These are phyloP conservation scores for Colletotrichum sp. DNA, from an alignment of 2,329 filamentous ascomycete genomes.

Conservation along the genomic window DNA sequence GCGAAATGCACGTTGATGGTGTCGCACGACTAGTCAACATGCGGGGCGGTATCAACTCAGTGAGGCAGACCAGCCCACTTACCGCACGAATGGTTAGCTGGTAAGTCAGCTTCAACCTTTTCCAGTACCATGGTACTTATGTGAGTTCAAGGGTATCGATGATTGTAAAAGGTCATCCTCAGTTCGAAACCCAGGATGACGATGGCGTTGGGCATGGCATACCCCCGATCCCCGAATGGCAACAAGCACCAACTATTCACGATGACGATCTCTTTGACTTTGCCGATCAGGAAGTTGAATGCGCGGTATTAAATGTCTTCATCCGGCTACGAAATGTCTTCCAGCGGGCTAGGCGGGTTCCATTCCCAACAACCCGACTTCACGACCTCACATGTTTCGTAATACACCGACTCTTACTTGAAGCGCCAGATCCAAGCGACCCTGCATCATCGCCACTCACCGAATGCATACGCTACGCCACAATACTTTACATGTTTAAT, in stretches of 20 bases:
- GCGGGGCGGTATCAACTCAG: constrained; percentile 54
- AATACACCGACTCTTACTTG: constrained; percentile 51
- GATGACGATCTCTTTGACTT: constrained; percentile 20
- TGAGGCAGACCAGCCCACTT: constrained; percentile 54
- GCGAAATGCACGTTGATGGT: constrained; percentile 54
- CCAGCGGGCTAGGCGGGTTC: constrained; percentile 24
- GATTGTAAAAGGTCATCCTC: constrained; percentile 56
- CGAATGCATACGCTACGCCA: constrained; percentile 51
- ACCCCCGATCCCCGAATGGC: constrained; percentile 53
- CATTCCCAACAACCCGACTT: constrained; percentile 45
- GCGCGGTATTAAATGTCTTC: constrained; percentile 11
- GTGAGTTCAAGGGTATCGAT: constrained; percentile 56
- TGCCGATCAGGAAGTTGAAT: constrained; percentile 34
- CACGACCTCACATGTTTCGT: constrained; percentile 63
- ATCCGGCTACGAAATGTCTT: not conserved
- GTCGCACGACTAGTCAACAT: constrained; percentile 53
- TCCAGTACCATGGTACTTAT: accelerated
- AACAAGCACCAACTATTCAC: constrained; percentile 29
- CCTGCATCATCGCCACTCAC: constrained; percentile 29
- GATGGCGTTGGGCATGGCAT: constrained; percentile 53
- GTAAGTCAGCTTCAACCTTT: constrained; percentile 34
- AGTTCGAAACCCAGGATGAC: constrained; percentile 59
- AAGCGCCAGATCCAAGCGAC: not conserved
- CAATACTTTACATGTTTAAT: constrained; percentile 56
- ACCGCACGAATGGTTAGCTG: constrained; percentile 61